These are phyloP conservation scores for Colletotrichum sp. DNA, from an alignment of 2,329 filamentous ascomycete genomes.

Conservation along the genomic window DNA sequence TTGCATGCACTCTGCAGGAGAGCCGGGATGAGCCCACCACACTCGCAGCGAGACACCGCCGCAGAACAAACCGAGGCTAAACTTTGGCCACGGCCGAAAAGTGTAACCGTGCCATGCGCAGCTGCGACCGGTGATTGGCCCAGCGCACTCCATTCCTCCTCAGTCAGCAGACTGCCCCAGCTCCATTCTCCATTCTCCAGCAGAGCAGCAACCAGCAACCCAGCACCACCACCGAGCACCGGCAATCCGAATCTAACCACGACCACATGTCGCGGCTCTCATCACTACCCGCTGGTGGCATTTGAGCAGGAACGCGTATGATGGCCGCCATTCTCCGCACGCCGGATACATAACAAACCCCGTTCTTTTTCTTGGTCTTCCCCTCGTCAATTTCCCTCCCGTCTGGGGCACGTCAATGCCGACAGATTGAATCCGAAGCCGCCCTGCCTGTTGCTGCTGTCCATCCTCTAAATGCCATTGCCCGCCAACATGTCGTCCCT, in stretches of 20 bases:
- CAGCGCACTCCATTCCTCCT: neutral
- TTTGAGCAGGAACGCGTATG: conserved; percentile 23
- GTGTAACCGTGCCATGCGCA: conserved; percentile 11
- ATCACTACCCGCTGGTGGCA: conserved; percentile 11
- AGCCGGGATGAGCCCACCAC: conserved; percentile 2
- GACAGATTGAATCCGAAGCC: conserved; percentile 9
- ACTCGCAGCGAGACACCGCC: neutral
- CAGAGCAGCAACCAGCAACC: neutral
- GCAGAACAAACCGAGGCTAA: conserved; percentile 22
- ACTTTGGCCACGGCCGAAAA: conserved; percentile 19
- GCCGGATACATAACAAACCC: conserved; percentile 21
- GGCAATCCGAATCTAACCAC: conserved; percentile 15
- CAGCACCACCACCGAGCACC: conserved; percentile 4
- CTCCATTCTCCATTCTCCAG: conserved; percentile 9
- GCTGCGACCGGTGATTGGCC: neutral
- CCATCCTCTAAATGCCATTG: conserved; percentile 7
- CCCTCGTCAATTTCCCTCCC: conserved; percentile 14
- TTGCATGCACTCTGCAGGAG: neutral
- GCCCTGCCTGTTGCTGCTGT: neutral
- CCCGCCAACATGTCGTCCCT: conserved; percentile 43
- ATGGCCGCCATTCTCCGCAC: conserved; percentile 24
- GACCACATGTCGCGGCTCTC: conserved; percentile 20
- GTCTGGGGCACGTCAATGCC: conserved; percentile 18
- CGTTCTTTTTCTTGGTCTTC: conserved; percentile 9
- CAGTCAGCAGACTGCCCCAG: conserved; percentile 16